Conservation (phyloP, 2,329 filamentous ascomycete genomes). For the Sarocladium strictum region DNA sequence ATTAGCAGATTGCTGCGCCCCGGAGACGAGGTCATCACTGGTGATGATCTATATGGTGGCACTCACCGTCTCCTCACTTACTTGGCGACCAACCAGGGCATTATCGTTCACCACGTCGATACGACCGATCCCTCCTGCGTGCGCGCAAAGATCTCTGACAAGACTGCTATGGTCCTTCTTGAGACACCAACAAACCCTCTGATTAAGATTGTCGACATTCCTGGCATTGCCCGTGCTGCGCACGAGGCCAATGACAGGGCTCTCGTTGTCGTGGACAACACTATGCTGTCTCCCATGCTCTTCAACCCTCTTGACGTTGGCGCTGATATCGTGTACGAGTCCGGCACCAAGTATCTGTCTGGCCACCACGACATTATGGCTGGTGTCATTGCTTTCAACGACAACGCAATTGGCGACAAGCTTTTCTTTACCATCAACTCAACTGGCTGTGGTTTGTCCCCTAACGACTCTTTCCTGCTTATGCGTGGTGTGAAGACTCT, state of each 20-base stretch:
- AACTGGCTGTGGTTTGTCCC: constrained; percentile 87
- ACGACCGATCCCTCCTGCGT: constrained; percentile 76
- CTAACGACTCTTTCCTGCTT: constrained; percentile 93
- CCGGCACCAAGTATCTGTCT: constrained; percentile 94
- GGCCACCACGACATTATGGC: constrained; percentile 99
- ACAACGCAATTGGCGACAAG: constrained; percentile 72
- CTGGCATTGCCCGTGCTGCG: constrained; percentile 66
- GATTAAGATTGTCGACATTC: constrained; percentile 95
- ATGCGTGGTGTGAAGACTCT: constrained; percentile 95
- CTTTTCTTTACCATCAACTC: constrained; percentile 97
- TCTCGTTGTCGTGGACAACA: constrained; percentile 93
- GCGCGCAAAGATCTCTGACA: constrained; percentile 59
- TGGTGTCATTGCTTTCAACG: constrained; percentile 89
- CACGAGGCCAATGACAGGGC: constrained; percentile 74
- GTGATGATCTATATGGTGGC: constrained; percentile 93
- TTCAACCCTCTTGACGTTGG: constrained; percentile 91
- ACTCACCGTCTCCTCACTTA: constrained; percentile 92
- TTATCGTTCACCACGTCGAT: constrained; percentile 93
- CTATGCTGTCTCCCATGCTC: constrained; percentile 95
- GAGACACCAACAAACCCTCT: constrained; percentile 97
- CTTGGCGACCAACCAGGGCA: constrained; percentile 80
- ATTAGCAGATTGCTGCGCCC: constrained; percentile 86
- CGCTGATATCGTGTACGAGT: constrained; percentile 95
- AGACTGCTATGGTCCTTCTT: constrained; percentile 91
- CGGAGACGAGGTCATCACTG: constrained; percentile 94